Evolutionary conservation across 2,329 filamentous ascomycete genomes (phyloP), one percentile per base, ranked within the genome.

Genomic region (Fusarium sp.): DNA sequence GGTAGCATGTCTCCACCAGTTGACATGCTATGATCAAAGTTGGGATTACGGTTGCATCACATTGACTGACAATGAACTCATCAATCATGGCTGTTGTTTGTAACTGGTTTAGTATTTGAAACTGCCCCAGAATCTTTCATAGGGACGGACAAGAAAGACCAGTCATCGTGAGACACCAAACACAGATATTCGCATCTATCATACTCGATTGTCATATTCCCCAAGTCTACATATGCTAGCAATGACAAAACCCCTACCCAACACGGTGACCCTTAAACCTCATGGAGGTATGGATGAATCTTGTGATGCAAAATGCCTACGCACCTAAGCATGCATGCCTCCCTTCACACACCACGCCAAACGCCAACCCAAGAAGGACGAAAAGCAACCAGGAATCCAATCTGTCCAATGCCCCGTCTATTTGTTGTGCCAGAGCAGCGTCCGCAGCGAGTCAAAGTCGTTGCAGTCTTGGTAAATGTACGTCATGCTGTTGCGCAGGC

Each of bases 401-500:
- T 39, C 28, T 23, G 50, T 12, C 30, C 41, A n/a, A 50, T 31
- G 34, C 44, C 43, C 23, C 54, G 4, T 77, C 77, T 80, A 91
- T 78, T 90, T 89, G 74, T 98, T 98, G 81, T 97, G 92, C 87
- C 94, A 92, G 18, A 97, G 76, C 76, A 98, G 90, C 72, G 91
- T 98, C 80, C 92, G 85, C 78, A 97, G 84, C 40, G 91, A 92
- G 77, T 97, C 92, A 94, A 95, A 99, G 63, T 92, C 87, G 77
- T 98, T 92, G 70, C 93, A 94, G 80, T 98, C 92, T 63, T 90
- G 87, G 79, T 95, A 99, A 85, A 99, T 97, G 78, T 99, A 99
- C 75, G 90, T 93, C 96, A 99, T 99, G 84, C 94, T 98, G 82
- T 91, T 95, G 80, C 94, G 89, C 85, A 99, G 83, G 80, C 95